Base-by-base conservation (phyloP, 2,329 filamentous ascomycete species). In the Cytospora leucostoma region DNA sequence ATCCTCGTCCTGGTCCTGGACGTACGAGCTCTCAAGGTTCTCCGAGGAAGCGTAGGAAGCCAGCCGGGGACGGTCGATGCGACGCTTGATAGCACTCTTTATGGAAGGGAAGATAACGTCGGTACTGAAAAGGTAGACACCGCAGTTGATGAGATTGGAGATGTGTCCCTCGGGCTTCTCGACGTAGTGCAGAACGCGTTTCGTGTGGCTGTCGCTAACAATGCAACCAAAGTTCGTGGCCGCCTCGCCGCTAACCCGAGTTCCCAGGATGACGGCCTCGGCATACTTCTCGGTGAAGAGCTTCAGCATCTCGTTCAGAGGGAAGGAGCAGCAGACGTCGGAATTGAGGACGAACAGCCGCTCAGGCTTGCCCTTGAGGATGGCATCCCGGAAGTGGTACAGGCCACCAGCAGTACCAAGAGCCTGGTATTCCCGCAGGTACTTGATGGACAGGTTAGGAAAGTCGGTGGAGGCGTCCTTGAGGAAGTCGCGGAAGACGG, bases 321-420 rank as follows among this genome's bases (percentile, higher is more conserved):
- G 95, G 83, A 98, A 99, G 27, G 93, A 97, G 81, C 95, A 98
- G 89, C 95, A 99, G 69, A 98, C 94, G 76, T 98, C 95, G 71
- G 93, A 94, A 77, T 99, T 99, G 74, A 98, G 84, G 63, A 99
- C 95, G 76, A 99, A 97, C 80, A 98, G 92, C 72, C 92, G 89
- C 77, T 97, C 93, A 47, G 95, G 95, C 68, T 89, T 88, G 74
- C 94, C 93, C 82, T 97, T 98, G 76, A 98, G 87, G 74, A 99
- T 98, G 69, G 92, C 92, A 85, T 99, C 95, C 75, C 95, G 92
- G 88, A 99, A 98, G 81, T 98, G 95, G 84, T 98, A 99, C 53
- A 99, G 87, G 66, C 95, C 95, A 70, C 95, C 95, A 35, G 95
- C 95, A 15, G 95, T 98, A 74, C 95, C 95, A 67, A 99, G 81